Conservation (phyloP, 1,284 basidiomycete genomes). For the Malassezia slooffiae region DNA sequence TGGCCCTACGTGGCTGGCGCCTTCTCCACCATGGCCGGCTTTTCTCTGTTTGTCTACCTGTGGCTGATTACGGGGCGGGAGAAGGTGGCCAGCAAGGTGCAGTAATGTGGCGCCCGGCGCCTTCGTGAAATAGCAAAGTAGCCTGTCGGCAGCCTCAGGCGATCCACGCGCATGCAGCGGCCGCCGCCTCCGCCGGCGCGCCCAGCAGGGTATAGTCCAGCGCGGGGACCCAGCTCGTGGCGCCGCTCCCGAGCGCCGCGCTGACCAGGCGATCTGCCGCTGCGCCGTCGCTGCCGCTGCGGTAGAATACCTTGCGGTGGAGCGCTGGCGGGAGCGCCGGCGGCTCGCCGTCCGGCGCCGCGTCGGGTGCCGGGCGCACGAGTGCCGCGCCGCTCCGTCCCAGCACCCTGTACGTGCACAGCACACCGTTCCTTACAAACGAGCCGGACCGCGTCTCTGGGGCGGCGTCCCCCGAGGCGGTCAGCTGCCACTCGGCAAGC, state of each 20-base stretch:
- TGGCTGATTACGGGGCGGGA: slow-evolving; percentile 55
- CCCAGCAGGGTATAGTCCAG: too few species aligned
- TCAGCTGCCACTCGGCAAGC: slow-evolving; percentile 39
- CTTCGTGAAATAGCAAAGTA: too few species aligned
- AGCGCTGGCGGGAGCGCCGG: background rate
- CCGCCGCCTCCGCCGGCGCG: too few species aligned
- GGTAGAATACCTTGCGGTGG: background rate
- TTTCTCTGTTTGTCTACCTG: slow-evolving; percentile 67
- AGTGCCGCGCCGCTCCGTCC: background rate
- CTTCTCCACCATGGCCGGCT: slow-evolving; percentile 69
- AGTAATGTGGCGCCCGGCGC: too few species aligned
- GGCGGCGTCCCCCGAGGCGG: slow-evolving; percentile 8
- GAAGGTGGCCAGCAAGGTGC: slow-evolving; percentile 3
- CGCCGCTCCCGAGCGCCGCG: too few species aligned
- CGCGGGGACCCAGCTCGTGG: too few species aligned
- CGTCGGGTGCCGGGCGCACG: background rate
- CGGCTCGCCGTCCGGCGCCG: background rate
- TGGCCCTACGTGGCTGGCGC: slow-evolving; percentile 90
- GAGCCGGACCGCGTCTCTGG: background rate
- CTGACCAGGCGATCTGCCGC: too few species aligned
- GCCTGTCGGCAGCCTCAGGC: too few species aligned
- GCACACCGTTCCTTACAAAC: background rate
- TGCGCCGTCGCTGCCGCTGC: too few species aligned
- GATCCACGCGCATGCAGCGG: too few species aligned
- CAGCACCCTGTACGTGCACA: slow-evolving; percentile 1